phyloP scores from a whole-genome alignment of 2,329 filamentous ascomycete species.

The Thermothelomyces thermophilus region DNA sequence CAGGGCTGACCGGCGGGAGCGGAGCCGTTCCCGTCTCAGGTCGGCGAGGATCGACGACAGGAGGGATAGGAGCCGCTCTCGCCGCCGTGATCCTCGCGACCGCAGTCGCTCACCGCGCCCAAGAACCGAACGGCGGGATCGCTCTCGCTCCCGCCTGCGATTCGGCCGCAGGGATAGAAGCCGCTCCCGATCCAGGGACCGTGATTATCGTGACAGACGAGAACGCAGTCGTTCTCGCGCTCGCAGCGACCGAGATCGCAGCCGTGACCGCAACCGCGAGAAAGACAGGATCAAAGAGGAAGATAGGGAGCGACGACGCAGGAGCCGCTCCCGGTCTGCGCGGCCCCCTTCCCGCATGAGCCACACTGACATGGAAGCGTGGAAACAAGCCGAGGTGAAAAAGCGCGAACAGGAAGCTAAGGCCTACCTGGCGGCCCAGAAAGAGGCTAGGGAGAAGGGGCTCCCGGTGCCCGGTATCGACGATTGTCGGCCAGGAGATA shows the following conservation, averaged over 20 bases:
- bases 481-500: slow-evolving; percentile 39
- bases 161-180: slow-evolving; percentile 29
- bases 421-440: slow-evolving; percentile 55
- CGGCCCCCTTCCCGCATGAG: slow-evolving; percentile 37
- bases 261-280: slow-evolving; percentile 15
- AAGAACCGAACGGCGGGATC: slow-evolving; percentile 26
- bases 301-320: slow-evolving; percentile 27
- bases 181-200: slow-evolving; percentile 32
- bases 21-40: slow-evolving; percentile 24
- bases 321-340: slow-evolving; percentile 40
- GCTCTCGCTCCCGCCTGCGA: slow-evolving; percentile 26
- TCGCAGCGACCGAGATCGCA: slow-evolving; percentile 11
- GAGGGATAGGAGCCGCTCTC: slow-evolving; percentile 24
- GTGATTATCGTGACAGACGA: slow-evolving; percentile 27
- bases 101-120: slow-evolving; percentile 28
- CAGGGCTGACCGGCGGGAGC: slow-evolving; percentile 25
- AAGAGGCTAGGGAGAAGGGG: slow-evolving; percentile 54
- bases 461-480: slow-evolving; percentile 53
- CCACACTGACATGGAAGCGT: slow-evolving; percentile 46
- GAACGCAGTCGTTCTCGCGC: slow-evolving; percentile 15
- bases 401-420: slow-evolving; percentile 59
- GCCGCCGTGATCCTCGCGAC: slow-evolving; percentile 24
- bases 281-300: slow-evolving; percentile 16
- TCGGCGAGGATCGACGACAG: slow-evolving; percentile 27
- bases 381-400: slow-evolving; percentile 56